phyloP scores from a whole-genome alignment of 1,139 yeast species.

The Magnusiomyces clavatus region DNA sequence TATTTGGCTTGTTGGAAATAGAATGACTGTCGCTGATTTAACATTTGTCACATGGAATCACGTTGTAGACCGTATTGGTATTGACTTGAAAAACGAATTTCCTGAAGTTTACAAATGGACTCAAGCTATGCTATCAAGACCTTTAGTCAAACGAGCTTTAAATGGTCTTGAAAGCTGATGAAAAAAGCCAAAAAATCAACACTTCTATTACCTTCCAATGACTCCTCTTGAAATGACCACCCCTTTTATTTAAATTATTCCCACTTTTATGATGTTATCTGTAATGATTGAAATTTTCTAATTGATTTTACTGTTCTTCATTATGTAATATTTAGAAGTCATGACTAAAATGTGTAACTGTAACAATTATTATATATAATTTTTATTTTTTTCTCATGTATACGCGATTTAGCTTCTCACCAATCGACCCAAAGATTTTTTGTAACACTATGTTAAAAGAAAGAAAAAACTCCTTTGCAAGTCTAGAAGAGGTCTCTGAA shows the following conservation, averaged over 20 bases:
- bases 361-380: not conserved
- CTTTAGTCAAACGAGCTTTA: slow-evolving; percentile 31
- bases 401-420: not conserved
- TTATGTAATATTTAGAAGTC: not conserved
- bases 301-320: not conserved
- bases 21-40: slow-evolving; percentile 81
- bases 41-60: slow-evolving; percentile 96
- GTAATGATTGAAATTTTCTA: too few relatives aligned
- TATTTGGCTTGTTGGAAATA: slow-evolving; percentile 90
- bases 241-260: too few relatives aligned
- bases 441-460: not conserved
- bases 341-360: not conserved
- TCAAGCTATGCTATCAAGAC: slow-evolving; percentile 30
- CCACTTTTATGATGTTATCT: too few relatives aligned
- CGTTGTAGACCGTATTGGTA: slow-evolving; percentile 88
- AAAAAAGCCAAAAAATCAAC: not conserved
- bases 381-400: not conserved
- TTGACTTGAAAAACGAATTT: slow-evolving; percentile 66
- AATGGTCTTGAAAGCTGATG: slow-evolving; percentile 25
- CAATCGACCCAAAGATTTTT: not conserved
- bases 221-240: too few relatives aligned
- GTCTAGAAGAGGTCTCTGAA: too few relatives aligned
- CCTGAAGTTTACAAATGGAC: slow-evolving; percentile 96
- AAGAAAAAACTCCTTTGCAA: not conserved
- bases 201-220: too few relatives aligned